These are phyloP conservation scores for Forsythia suspensa DNA, from an alignment of 257 asterid genomes.

Conservation along the genomic window DNA sequence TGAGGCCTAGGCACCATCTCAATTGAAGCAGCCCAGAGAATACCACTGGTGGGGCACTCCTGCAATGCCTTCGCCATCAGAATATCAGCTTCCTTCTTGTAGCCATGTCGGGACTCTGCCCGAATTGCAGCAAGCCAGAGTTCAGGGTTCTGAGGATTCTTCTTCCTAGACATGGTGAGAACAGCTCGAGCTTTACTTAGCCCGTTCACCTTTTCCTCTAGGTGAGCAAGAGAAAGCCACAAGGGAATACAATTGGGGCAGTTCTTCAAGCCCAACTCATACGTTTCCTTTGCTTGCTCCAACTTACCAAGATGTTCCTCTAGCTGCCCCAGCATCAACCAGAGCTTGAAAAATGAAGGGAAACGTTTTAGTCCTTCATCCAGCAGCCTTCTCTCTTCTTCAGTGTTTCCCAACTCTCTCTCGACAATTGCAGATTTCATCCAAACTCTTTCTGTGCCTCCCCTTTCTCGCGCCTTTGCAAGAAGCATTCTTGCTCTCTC, in stretches of 20 bases:
- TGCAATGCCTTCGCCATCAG: constrained; percentile 92
- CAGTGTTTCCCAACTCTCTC: constrained; percentile 78
- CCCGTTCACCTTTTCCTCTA: constrained; percentile 74
- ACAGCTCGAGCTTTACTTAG: constrained; percentile 82
- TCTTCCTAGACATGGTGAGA: constrained; percentile 80
- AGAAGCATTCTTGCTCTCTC: constrained; percentile 89
- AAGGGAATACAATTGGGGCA: constrained; percentile 67
- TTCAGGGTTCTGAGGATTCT: constrained; percentile 73
- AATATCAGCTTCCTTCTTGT: constrained; percentile 78
- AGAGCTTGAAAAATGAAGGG: constrained; percentile 79
- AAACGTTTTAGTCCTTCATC: constrained; percentile 74
- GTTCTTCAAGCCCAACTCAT: constrained; percentile 67
- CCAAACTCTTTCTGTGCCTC: constrained; percentile 95
- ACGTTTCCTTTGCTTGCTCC: constrained; percentile 62
- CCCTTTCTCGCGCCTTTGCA: constrained; percentile 89
- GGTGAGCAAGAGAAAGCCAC: constrained; percentile 83
- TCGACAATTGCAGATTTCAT: constrained; percentile 95
- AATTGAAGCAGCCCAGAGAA: constrained; percentile 75
- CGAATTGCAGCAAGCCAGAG: constrained; percentile 92
- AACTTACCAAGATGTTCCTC: constrained; percentile 71
- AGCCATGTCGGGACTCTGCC: constrained; percentile 74
- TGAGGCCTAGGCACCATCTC: constrained; percentile 83
- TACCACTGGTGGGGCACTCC: constrained; percentile 82
- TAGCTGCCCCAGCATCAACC: constrained; percentile 93
- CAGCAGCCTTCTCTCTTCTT: constrained; percentile 71